Evolutionary conservation across 179 eudicot genomes (phyloP).

Genomic region (Dionaea muscipula): DNA sequence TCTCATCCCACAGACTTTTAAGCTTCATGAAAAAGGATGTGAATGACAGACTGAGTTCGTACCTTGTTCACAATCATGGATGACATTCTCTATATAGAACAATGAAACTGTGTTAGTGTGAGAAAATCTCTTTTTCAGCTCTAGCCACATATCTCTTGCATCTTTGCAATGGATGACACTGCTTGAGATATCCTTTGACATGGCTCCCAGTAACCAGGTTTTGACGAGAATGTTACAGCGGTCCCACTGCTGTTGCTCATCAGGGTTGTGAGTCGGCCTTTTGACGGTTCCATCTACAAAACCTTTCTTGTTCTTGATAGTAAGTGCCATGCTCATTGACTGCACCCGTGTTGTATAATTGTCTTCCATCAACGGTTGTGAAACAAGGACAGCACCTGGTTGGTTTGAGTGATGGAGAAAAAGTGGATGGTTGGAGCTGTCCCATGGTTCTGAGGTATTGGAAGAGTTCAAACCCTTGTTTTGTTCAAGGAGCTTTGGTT

Average conservation of each 20-base stretch:
- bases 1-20: conserved; percentile 10
- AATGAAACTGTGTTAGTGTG: conserved; percentile 5
- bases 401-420: conserved; percentile 3
- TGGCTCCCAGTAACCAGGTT: not conserved
- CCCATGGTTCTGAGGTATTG: not conserved
- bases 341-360: not conserved
- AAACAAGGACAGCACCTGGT: conserved; percentile 1
- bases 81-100: conserved; percentile 10
- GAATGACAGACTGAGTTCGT: not conserved
- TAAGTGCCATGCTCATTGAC: conserved; percentile 1
- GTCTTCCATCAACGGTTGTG: conserved; percentile 1
- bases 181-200: conserved; percentile 6
- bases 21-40: conserved; percentile 7
- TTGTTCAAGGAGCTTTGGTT: not conserved
- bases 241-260: conserved; percentile 1
- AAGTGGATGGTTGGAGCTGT: conserved; percentile 1
- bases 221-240: conserved; percentile 7
- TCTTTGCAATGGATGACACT: conserved; percentile 5
- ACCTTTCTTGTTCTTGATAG: not conserved
- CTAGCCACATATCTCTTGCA: conserved; percentile 1
- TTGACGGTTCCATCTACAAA: not conserved
- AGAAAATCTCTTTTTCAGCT: conserved; percentile 6
- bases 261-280: not conserved
- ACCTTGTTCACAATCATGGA: conserved; percentile 9
- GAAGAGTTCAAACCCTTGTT: not conserved